These are phyloP conservation scores for Serendipita sp. DNA, from an alignment of 768 basidiomycete species.

Conservation along the genomic window DNA sequence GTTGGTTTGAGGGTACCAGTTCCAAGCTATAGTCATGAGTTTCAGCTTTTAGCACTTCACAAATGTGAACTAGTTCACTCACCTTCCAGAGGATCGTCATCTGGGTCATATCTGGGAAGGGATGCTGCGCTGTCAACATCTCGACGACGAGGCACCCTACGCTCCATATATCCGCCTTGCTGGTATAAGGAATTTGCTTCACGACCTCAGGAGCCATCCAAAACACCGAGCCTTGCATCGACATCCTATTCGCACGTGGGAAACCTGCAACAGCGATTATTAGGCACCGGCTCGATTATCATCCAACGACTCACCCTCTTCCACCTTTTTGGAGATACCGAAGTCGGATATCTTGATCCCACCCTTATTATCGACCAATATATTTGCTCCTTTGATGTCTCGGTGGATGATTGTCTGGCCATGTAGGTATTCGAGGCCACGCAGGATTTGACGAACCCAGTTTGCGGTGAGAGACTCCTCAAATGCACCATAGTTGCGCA, in stretches of 20 bases:
- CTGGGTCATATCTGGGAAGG: slow-evolving; percentile 89
- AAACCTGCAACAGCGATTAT: slow-evolving; percentile 20
- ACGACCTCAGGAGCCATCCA: slow-evolving; percentile 99
- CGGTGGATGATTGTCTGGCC: slow-evolving; percentile 91
- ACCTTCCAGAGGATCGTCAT: slow-evolving; percentile 99
- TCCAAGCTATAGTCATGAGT: neutral
- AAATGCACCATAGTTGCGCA: slow-evolving; percentile 86
- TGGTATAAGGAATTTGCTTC: slow-evolving; percentile 83
- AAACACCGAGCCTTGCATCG: slow-evolving; percentile 93
- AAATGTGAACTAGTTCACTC: slow-evolving; percentile 5
- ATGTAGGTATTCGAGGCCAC: slow-evolving; percentile 80
- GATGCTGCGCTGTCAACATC: slow-evolving; percentile 93
- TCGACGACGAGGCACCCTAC: slow-evolving; percentile 90
- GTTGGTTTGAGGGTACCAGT: slow-evolving; percentile 44
- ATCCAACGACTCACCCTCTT: slow-evolving; percentile 59
- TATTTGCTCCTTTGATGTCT: slow-evolving; percentile 98
- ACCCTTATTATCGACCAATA: slow-evolving; percentile 94
- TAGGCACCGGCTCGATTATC: neutral
- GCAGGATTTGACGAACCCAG: slow-evolving; percentile 82
- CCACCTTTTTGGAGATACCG: slow-evolving; percentile 93
- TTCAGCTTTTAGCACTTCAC: neutral
- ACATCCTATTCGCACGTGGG: slow-evolving; percentile 63
- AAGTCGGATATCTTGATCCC: slow-evolving; percentile 96
- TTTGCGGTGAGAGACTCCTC: slow-evolving; percentile 84
- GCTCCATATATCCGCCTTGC: slow-evolving; percentile 93